A percentile compares a stretch with the other conserved stretches of the same genome.
Conservation (phyloP, 2,329 filamentous ascomycete genomes). For the Aspergillus hiratsukae region DNA sequence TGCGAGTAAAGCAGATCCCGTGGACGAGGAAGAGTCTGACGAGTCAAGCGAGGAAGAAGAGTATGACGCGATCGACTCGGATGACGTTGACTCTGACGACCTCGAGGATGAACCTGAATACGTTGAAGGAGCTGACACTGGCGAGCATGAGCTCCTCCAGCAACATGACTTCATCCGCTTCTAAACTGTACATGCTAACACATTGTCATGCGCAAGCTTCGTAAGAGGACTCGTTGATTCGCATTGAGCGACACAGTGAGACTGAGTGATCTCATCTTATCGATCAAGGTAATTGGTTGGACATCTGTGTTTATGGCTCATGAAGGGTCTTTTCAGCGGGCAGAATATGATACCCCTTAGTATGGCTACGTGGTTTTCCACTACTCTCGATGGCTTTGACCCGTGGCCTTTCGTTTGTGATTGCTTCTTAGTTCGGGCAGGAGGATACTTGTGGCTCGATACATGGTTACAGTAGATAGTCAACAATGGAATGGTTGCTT, state of each 20-base stretch:
- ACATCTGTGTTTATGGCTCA: background rate
- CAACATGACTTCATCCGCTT: conserved; percentile 53
- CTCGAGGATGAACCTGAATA: conserved; percentile 41
- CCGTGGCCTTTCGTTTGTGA: background rate
- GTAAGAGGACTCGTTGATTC: background rate
- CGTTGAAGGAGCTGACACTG: conserved; percentile 35
- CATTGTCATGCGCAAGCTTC: background rate
- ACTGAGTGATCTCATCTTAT: background rate
- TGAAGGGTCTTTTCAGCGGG: background rate
- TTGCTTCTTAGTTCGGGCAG: background rate
- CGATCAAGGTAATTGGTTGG: background rate
- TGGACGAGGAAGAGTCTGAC: conserved; percentile 58
- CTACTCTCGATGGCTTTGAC: background rate
- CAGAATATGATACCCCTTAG: background rate
- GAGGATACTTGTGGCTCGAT: background rate
- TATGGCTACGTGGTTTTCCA: background rate
- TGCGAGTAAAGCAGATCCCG: conserved; percentile 37
- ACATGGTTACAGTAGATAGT: background rate
- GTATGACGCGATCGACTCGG: conserved; percentile 60
- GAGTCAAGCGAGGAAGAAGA: conserved; percentile 73
- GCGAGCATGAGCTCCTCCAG: conserved; percentile 42
- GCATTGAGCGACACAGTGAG: background rate
- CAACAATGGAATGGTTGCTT: background rate
- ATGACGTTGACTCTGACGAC: conserved; percentile 67
- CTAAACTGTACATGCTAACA: conserved; percentile 21